Evolutionary conservation across 2,329 filamentous ascomycete genomes (phyloP), one percentile per base, ranked within the genome.

Genomic region (Apiospora hydei): DNA sequence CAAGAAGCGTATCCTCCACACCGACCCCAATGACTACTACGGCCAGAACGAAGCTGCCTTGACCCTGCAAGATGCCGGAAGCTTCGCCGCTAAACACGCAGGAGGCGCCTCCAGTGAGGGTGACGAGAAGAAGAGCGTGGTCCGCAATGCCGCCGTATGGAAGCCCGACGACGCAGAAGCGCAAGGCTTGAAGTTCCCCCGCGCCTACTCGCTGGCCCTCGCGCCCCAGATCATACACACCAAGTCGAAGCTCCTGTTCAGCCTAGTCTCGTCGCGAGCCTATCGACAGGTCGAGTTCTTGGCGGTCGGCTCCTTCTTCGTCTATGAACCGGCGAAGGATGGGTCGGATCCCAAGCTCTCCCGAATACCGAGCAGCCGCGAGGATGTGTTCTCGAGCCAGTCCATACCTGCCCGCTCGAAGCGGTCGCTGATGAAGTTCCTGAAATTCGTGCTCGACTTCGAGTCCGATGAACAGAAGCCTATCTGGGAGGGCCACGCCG

Each of bases 221-320:
- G 93, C 94, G 26, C 95, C 96, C 8, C 93, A 97, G 78, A 86
- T 98, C 74, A 91, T 98, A 70, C 96, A 98, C 82, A 90, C 94
- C 13, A 92, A 92, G 70, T 97, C 95, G 2, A 87, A 89, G 75
- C 87, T 98, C 46, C 85, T 98, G 6, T 89, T 91, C 11, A 89
- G 91, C 77, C 89, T 98, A 21, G 94, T 98, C n/a, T 94, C 95
- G 2, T 98, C 96, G 8, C 93, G 92, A 76, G 93, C 95, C 16
- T 96, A 96, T 79, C 90, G 92, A 30, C 95, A 98, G 83, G 88
- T 99, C 67, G 96, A 98, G 80, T 98, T 98, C 77, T 89, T 96
- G 74, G 94, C 96, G 41, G 94, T 98, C 38, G 96, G 96, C 38
- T 96, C 93, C 71, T 98, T 96, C 90, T 98, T 93, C 88, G 90